A percentile compares a stretch with the other conserved stretches of the same genome.
These are phyloP conservation scores for Tuber magnatum DNA, from an alignment of 495 filamentous ascomycete genomes.

Conservation along the genomic window DNA sequence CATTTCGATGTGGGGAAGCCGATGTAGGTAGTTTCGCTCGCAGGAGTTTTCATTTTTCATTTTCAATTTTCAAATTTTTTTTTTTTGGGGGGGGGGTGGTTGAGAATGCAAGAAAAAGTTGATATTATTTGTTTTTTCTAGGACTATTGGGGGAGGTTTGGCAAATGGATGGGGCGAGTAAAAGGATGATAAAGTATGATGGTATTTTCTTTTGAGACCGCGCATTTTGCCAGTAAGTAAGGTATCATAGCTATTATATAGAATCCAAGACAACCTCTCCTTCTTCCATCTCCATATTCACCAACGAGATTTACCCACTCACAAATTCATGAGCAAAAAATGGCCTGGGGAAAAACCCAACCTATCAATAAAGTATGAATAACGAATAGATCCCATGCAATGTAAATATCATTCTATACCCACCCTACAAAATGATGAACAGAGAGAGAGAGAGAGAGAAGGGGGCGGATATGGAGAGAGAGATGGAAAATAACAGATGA, in stretches of 20 bases:
- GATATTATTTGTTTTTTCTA: neutral
- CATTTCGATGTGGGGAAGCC: neutral
- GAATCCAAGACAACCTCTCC: neutral
- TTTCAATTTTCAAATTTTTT: neutral
- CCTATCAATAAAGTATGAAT: neutral
- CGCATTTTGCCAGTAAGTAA: neutral
- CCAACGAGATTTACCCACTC: neutral
- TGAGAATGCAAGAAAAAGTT: neutral
- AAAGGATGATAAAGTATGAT: neutral
- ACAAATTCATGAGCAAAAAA: neutral
- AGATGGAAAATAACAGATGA: neutral
- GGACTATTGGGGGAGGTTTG: neutral
- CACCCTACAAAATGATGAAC: neutral
- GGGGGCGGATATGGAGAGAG: neutral
- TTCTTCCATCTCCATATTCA: neutral
- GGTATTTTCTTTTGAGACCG: neutral
- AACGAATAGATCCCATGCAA: neutral
- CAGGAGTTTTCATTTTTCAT: too few relatives aligned
- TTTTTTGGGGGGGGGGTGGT: constrained; percentile 1
- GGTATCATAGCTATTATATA: neutral
- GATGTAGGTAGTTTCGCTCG: neutral
- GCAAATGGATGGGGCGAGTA: neutral
- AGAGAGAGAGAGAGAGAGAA: neutral
- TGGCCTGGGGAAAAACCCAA: neutral
- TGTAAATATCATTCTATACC: constrained; percentile 4